Percentiles rank a stretch among this genome's conserved stretches.
Evolutionary conservation across 345 rosid genomes (phyloP).

Genomic region (Corchorus olitorius): DNA sequence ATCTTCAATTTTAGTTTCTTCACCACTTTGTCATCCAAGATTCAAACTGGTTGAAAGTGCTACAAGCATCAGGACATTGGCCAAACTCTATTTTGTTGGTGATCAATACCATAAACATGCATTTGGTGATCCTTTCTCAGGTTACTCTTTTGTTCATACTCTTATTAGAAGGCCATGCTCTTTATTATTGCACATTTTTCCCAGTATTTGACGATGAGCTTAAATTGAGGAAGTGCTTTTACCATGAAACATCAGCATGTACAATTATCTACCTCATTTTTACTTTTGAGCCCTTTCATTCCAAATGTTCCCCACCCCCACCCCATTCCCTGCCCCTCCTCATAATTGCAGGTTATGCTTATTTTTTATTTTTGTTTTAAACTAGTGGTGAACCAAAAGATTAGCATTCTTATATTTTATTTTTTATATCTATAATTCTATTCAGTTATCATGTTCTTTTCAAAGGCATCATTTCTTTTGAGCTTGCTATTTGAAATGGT

Average conservation of each 20-base stretch:
- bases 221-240: neutral
- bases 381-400: slow-evolving; percentile 6
- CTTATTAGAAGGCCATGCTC: neutral
- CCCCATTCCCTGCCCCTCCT: neutral
- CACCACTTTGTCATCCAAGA: slow-evolving; percentile 54
- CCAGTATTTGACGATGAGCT: neutral
- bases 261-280: neutral
- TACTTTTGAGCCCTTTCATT: neutral
- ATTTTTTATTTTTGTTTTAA: too few relatives aligned
- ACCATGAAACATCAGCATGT: neutral
- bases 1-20: slow-evolving; percentile 50
- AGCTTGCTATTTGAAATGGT: neutral
- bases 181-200: neutral
- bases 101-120: slow-evolving; percentile 36
- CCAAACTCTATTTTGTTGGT: slow-evolving; percentile 45
- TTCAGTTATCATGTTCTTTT: neutral
- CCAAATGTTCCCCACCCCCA: too few relatives aligned
- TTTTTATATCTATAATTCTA: neutral
- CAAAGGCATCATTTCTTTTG: too few relatives aligned
- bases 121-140: slow-evolving; percentile 39
- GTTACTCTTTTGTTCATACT: slow-evolving; percentile 27
- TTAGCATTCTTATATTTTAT: neutral
- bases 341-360: neutral
- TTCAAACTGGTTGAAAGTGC: slow-evolving; percentile 38
- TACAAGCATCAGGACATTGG: slow-evolving; percentile 43